These are phyloP conservation scores for Comarum palustre DNA, from an alignment of 306 rosid genomes.

Conservation along the genomic window DNA sequence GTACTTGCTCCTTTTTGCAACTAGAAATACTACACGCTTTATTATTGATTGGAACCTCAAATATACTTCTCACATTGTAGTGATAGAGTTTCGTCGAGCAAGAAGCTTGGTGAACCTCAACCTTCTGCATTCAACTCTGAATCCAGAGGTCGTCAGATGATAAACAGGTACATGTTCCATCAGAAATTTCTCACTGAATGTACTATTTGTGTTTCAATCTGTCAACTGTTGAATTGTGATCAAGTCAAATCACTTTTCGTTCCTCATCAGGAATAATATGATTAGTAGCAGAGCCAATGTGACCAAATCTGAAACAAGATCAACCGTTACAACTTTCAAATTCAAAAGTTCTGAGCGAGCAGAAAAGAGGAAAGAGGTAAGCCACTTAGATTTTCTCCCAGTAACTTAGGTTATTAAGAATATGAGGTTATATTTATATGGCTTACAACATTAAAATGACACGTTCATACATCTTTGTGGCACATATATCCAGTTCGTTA, in stretches of 20 bases:
- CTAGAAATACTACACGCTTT: constrained; percentile 12
- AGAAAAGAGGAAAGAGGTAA: constrained; percentile 74
- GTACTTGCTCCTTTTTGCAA: constrained; percentile 36
- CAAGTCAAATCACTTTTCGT: not conserved
- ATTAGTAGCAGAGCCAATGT: constrained; percentile 30
- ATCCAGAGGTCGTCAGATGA: constrained; percentile 34
- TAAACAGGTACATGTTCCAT: constrained; percentile 43
- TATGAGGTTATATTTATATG: constrained; percentile 14
- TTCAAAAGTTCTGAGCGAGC: constrained; percentile 52
- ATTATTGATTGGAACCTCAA: constrained; percentile 30
- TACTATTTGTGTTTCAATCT: constrained; percentile 2
- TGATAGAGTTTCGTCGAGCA: constrained; percentile 34
- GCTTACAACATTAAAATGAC: constrained; percentile 5
- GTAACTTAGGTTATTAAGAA: not conserved
- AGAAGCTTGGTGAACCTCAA: constrained; percentile 37
- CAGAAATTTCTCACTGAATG: constrained; percentile 17
- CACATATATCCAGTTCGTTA: constrained; percentile 41
- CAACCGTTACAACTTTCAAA: constrained; percentile 45
- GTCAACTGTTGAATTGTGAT: constrained; percentile 8
- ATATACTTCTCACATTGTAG: constrained; percentile 22
- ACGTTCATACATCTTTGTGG: constrained; percentile 23
- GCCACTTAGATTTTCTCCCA: constrained; percentile 10
- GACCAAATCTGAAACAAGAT: constrained; percentile 35
- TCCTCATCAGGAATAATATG: constrained; percentile 19
- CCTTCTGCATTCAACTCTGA: constrained; percentile 33